These are phyloP conservation scores for Mychonastes homosphaera DNA, from an alignment of 139 green algal genomes.

Conservation along the genomic window DNA sequence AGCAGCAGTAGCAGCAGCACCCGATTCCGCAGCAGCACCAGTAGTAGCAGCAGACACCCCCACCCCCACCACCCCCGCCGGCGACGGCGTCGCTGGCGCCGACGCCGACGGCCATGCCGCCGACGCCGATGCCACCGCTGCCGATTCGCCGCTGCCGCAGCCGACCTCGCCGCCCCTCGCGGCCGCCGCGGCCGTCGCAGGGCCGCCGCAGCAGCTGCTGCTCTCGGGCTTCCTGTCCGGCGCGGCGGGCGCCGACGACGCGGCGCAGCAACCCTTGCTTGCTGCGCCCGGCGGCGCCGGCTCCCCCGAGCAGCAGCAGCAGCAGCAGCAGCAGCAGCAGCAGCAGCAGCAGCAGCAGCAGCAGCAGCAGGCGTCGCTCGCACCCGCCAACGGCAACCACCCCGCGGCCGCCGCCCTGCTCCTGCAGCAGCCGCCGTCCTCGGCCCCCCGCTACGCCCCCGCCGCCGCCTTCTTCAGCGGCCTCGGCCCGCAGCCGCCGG, in stretches of 20 bases:
- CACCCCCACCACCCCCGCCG: no score
- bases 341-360: constrained; percentile 1
- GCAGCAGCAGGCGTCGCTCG: not conserved
- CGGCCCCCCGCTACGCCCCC: not conserved
- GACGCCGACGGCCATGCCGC: no score
- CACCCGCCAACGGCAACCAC: not conserved
- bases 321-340: not conserved
- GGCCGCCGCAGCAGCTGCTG: not conserved
- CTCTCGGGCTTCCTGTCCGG: not conserved
- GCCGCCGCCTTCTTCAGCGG: no score
- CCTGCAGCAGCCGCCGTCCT: not conserved
- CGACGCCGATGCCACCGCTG: no score
- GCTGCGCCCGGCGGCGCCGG: not conserved
- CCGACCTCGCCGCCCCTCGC: no score
- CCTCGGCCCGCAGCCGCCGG: not conserved
- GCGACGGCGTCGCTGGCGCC: no score
- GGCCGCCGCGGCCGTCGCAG: no score
- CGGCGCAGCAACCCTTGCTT: not conserved
- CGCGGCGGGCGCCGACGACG: not conserved
- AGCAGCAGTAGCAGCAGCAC: no score
- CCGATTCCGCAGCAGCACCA: no score
- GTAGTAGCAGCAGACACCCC: no score
- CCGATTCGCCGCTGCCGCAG: no score
- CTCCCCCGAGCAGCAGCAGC: not conserved
- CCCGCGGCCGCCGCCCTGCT: not conserved